phyloP scores from a whole-genome alignment of 2,329 filamentous ascomycete genomes.

The Talaromyces rugulosus region DNA sequence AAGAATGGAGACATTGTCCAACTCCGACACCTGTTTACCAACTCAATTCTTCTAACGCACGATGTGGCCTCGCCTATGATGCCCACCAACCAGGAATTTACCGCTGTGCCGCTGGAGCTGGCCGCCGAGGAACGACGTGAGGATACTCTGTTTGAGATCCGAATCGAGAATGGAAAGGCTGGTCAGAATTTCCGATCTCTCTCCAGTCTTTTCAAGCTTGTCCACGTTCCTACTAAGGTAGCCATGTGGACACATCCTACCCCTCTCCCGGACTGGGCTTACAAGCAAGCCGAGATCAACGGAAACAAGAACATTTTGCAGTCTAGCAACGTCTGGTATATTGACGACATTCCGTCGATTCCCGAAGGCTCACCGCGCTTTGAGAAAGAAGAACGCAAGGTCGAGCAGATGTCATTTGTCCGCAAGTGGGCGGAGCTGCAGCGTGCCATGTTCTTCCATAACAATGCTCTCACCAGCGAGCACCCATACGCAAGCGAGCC shows the following conservation, averaged over 20 bases:
- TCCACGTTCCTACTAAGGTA: slow-evolving; percentile 91
- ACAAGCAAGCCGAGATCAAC: slow-evolving; percentile 98
- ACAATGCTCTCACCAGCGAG: slow-evolving; percentile 94
- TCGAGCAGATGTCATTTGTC: slow-evolving; percentile 83
- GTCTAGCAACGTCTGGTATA: slow-evolving; percentile 89
- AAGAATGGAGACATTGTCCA: slow-evolving; percentile 82
- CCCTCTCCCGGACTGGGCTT: slow-evolving; percentile 94
- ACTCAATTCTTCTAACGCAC: slow-evolving; percentile 83
- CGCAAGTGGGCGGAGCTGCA: slow-evolving; percentile 96
- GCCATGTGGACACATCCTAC: slow-evolving; percentile 98
- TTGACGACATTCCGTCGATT: slow-evolving; percentile 84
- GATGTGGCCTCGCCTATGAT: slow-evolving; percentile 95
- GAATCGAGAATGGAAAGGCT: slow-evolving; percentile 78
- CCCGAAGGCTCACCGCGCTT: slow-evolving; percentile 67
- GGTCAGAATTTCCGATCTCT: slow-evolving; percentile 84
- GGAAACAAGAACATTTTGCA: slow-evolving; percentile 93
- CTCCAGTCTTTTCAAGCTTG: slow-evolving; percentile 89
- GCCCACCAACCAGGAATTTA: slow-evolving; percentile 98
- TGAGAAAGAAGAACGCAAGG: slow-evolving; percentile 68
- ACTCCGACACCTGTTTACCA: slow-evolving; percentile 79
- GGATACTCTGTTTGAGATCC: slow-evolving; percentile 89
- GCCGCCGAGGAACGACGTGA: slow-evolving; percentile 71
- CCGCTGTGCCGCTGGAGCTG: slow-evolving; percentile 69
- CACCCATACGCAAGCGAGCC: slow-evolving; percentile 94
- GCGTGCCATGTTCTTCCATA: slow-evolving; percentile 98